A percentile compares a stretch with the other conserved stretches of the same genome.
Evolutionary conservation across 768 basidiomycete genomes (phyloP).

Genomic region (Tulasnella sp.): DNA sequence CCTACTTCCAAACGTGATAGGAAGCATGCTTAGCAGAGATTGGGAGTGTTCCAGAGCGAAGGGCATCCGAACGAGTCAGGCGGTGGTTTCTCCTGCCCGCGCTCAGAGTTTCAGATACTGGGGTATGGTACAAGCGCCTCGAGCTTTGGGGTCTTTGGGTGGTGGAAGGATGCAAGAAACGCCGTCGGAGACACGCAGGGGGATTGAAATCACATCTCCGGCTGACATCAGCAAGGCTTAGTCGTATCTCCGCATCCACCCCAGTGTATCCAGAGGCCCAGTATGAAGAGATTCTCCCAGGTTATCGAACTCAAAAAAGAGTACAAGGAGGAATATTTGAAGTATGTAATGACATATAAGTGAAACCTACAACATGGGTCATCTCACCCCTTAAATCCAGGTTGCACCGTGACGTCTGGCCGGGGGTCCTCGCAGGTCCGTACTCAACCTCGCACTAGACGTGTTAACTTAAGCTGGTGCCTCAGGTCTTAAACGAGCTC

Average conservation of each 20-base stretch:
- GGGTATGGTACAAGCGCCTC: not conserved
- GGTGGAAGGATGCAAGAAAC: not conserved
- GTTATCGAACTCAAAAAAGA: constrained; percentile 52
- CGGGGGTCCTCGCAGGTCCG: constrained; percentile 56
- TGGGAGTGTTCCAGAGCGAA: too few species aligned
- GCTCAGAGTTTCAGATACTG: not conserved
- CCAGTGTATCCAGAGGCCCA: constrained; percentile 25
- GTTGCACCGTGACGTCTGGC: constrained; percentile 59
- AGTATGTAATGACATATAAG: not conserved
- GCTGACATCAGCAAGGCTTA: not conserved
- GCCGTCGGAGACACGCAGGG: too few species aligned
- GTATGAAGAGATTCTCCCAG: constrained; percentile 52
- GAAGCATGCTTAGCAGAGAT: too few species aligned
- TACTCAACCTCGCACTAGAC: constrained; percentile 24
- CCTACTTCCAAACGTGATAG: not conserved
- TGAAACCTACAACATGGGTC: constrained; percentile 18
- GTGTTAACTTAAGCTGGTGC: constrained; percentile 14
- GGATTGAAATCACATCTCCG: constrained; percentile 1
- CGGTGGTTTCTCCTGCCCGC: too few species aligned
- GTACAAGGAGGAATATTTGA: constrained; percentile 33
- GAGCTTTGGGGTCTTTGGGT: not conserved
- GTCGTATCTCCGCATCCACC: not conserved
- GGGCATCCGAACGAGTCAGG: too few species aligned
- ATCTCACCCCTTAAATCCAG: not conserved
- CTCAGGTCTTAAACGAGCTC: constrained; percentile 28